Conservation (phyloP, 2,329 filamentous ascomycete genomes). For the Ophiosphaerella narmari region DNA sequence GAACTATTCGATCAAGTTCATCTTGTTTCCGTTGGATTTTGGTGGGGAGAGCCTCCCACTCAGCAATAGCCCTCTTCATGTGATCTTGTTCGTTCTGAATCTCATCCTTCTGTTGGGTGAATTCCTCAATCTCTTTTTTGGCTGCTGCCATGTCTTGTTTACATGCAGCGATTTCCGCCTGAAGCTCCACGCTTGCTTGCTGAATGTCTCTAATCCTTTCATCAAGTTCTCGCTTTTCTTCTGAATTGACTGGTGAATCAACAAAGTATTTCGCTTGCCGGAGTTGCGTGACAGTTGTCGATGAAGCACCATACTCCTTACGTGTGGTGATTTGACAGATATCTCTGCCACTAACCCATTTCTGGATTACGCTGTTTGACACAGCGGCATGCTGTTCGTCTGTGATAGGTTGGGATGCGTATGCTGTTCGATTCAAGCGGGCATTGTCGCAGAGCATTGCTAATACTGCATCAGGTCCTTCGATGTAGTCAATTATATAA, state of each 20-base stretch:
- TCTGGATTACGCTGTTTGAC: slow-evolving; percentile 61
- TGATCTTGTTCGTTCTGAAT: slow-evolving; percentile 67
- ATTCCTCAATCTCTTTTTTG: slow-evolving; percentile 22
- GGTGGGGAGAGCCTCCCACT: slow-evolving; percentile 69
- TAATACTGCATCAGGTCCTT: slow-evolving; percentile 80
- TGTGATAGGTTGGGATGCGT: slow-evolving; percentile 66
- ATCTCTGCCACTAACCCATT: slow-evolving; percentile 71
- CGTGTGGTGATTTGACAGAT: slow-evolving; percentile 65
- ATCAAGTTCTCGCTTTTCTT: slow-evolving; percentile 66
- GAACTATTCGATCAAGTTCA: slow-evolving; percentile 51
- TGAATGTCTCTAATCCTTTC: slow-evolving; percentile 53
- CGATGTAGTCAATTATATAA: slow-evolving; percentile 77
- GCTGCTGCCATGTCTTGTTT: slow-evolving; percentile 31
- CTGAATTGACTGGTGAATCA: slow-evolving; percentile 72
- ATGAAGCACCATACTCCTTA: slow-evolving; percentile 79
- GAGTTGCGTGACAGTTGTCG: slow-evolving; percentile 68
- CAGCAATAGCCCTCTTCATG: slow-evolving; percentile 68
- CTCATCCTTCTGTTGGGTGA: slow-evolving; percentile 13
- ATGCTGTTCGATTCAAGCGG: slow-evolving; percentile 69
- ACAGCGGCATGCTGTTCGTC: slow-evolving; percentile 72
- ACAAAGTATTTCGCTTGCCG: slow-evolving; percentile 71
- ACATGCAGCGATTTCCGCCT: slow-evolving; percentile 26
- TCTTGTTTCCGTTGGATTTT: slow-evolving; percentile 62
- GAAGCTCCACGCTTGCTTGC: slow-evolving; percentile 45
- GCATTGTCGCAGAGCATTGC: slow-evolving; percentile 83